Conservation (phyloP, 495 filamentous ascomycete genomes). For the Rhypophila decipiens region DNA sequence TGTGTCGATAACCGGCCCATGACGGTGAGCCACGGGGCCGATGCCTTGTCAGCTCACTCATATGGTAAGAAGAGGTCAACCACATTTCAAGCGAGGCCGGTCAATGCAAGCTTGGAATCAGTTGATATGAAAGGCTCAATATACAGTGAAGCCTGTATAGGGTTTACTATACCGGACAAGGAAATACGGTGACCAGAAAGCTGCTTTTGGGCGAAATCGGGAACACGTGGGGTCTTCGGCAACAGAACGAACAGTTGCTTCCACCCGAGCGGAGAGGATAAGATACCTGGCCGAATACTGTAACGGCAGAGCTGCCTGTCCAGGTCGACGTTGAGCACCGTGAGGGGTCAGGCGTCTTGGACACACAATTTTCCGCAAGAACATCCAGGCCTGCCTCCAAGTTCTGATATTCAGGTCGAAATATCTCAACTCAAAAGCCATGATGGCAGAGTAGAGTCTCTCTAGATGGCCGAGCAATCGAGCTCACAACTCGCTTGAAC, state of each 20-base stretch:
- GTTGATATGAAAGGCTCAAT: no score
- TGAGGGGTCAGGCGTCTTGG: no score
- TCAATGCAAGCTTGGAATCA: constrained; percentile 19
- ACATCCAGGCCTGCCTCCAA: no score
- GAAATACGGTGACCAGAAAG: background rate
- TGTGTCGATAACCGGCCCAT: background rate
- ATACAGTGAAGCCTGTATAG: background rate
- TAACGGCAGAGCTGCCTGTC: no score
- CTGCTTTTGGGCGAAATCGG: background rate
- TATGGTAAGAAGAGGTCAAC: no score
- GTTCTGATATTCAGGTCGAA: no score
- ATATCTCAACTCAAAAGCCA: no score
- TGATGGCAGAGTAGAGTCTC: no score
- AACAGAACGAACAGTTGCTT: constrained; percentile 7
- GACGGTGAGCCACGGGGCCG: background rate
- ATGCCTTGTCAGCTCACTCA: background rate
- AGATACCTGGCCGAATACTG: constrained; percentile 16
- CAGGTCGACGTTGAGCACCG: no score
- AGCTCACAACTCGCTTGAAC: no score
- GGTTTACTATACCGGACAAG: constrained; percentile 8
- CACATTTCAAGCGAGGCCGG: constrained; percentile 14
- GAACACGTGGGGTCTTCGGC: constrained; percentile 10
- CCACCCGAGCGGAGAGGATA: constrained; percentile 18
- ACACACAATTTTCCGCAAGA: no score
- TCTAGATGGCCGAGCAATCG: no score